Percentiles rank a stretch among this genome's conserved stretches.
Evolutionary conservation across 2,329 filamentous ascomycete species (phyloP).

Genomic region (Sarocladium kiliense): DNA sequence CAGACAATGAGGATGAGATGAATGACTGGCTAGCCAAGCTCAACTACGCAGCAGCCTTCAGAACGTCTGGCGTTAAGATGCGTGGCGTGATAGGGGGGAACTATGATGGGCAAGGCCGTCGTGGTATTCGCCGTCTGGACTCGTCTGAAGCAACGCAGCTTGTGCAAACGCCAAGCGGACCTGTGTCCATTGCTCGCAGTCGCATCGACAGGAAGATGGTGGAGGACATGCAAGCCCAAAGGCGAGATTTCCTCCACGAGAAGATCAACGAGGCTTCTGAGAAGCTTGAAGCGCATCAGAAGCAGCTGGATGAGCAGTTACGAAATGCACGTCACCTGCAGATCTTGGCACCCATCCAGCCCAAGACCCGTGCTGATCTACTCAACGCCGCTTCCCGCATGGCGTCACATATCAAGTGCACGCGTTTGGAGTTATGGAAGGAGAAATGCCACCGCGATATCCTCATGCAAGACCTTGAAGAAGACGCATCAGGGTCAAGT

Average conservation of each 20-base stretch:
- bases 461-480: conserved; percentile 75
- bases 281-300: conserved; percentile 66
- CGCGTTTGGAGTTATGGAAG: conserved; percentile 89
- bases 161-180: conserved; percentile 66
- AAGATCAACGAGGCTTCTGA: conserved; percentile 82
- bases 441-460: conserved; percentile 89
- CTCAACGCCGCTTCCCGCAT: conserved; percentile 79
- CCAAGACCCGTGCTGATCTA: conserved; percentile 82
- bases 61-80: conserved; percentile 86
- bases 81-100: conserved; percentile 78
- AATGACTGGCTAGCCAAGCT: conserved; percentile 96
- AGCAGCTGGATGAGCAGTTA: conserved; percentile 75
- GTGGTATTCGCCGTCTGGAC: conserved; percentile 67
- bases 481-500: conserved; percentile 46
- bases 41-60: conserved; percentile 93
- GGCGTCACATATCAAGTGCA: conserved; percentile 87
- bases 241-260: conserved; percentile 74
- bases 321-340: conserved; percentile 87
- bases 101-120: conserved; percentile 75
- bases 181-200: conserved; percentile 67
- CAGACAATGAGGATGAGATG: conserved; percentile 84
- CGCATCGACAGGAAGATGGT: conserved; percentile 77
- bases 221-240: conserved; percentile 77
- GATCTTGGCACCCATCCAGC: conserved; percentile 82
- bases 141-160: conserved; percentile 53